Evolutionary conservation across 306 rosid species (phyloP).

Genomic region (Argentina anserina): DNA sequence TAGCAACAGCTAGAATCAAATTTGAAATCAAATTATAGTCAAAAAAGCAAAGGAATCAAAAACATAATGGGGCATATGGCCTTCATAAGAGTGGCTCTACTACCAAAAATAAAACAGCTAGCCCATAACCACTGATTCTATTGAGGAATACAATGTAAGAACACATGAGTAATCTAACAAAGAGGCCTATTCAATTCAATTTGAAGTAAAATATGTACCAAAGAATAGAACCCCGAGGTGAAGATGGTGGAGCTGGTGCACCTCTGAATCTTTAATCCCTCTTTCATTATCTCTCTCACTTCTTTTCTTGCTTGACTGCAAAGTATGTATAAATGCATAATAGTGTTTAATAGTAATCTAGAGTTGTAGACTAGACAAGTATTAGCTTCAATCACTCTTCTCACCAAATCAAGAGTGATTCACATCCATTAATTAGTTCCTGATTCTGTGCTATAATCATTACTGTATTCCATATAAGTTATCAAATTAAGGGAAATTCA

Average conservation of each 20-base stretch:
- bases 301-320: slow-evolving; percentile 47
- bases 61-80: slow-evolving; percentile 30
- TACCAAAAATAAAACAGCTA: slow-evolving; percentile 39
- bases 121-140: slow-evolving; percentile 32
- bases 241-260: slow-evolving; percentile 40
- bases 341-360: slow-evolving; percentile 14
- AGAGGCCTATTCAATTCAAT: slow-evolving; percentile 32
- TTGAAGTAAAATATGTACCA: slow-evolving; percentile 22
- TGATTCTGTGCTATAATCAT: too few species aligned
- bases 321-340: slow-evolving; percentile 39
- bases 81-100: slow-evolving; percentile 50
- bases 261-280: slow-evolving; percentile 17
- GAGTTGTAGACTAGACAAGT: slow-evolving; percentile 8
- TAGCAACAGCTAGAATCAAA: slow-evolving; percentile 7
- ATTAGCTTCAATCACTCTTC: too few species aligned
- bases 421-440: too few species aligned
- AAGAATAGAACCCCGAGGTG: slow-evolving; percentile 68
- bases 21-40: background rate
- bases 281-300: slow-evolving; percentile 18
- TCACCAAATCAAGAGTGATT: too few species aligned
- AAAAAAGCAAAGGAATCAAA: slow-evolving; percentile 29
- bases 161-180: slow-evolving; percentile 57
- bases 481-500: too few species aligned
- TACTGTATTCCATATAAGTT: too few species aligned
- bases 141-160: slow-evolving; percentile 67